Evolutionary conservation across 345 rosid species (phyloP), one percentile per base, ranked within the genome.

Genomic region (Salix caprea): DNA sequence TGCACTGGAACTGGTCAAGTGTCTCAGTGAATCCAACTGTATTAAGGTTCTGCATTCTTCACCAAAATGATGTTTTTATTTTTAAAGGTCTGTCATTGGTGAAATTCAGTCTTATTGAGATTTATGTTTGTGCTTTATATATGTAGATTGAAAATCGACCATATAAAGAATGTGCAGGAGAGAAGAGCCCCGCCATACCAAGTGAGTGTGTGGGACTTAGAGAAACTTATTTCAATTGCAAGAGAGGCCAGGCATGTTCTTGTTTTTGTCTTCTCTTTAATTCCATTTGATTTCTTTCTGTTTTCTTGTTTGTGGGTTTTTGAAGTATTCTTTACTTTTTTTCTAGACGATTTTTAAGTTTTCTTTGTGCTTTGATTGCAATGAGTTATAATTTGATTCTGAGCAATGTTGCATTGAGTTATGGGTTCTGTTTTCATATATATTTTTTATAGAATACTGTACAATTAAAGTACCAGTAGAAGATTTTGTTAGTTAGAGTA

Each of bases 151-250:
- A 94, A 86, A 91, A 91, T 65, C 91, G 96, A 72, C 80, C 99
- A 4, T 87, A 82, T 58, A 82, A 93, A 76, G 99, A 94, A 67
- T 96, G 99, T 39, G 93, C 92, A 6, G 94, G 92, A 71, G 98
- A 94, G 86, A 94, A 90, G 75, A 84, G 83, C 82, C 97, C 99
- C 12, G 88, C 81, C 48, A 91, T 96, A 76, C 81, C 97, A 5
- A 92, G 90, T 42, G 96, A 94, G 78, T 94, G 98, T 82, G 97
- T 94, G 15, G 99, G 99, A 37, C 88, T 96, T 28, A 85, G 97
- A 68, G 97, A 91, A 87, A 94, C 99, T 61, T 94, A 94, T 81
- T 96, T 96, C 89, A 94, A 96, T 79, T 96, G 97, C 94, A 96
- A 96, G 86, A 84, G 98, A 87, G 97, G 99, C 79, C 98, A 94